Evolutionary conservation across 2,329 filamentous ascomycete genomes (phyloP), one percentile per base, ranked within the genome.

Genomic region (Cordyceps militaris): DNA sequence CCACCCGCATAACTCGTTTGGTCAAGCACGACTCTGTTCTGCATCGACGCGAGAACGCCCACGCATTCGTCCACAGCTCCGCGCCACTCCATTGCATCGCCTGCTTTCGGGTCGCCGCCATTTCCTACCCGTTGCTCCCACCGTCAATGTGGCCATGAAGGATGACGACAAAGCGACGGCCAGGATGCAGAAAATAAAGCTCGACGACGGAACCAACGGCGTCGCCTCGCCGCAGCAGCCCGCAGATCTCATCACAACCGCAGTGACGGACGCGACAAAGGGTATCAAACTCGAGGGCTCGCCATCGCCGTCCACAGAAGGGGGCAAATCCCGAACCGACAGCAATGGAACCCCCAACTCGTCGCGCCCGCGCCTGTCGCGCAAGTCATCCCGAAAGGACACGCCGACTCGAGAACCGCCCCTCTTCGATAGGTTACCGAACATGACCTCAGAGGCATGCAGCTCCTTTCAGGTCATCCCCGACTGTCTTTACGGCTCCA

Each of bases 401-500:
- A 51, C 82, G 59, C 54, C 54, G n/a, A 73, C 80, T 61, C 82
- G 84, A 58, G 79, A 85, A 58, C 79, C 85, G 54, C 78, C 77
- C 56, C 76, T 96, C 11, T 96, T 88, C 70, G 72, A 79, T 66
- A 80, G 96, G 71, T 76, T 93, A 30, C 86, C 89, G 40, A 87
- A 97, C 71, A 85, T 84, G 63, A 96, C 91, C 3, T 74, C 78
- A 36, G 89, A 94, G 65, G 89, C 94, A 4, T 86, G 82, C 64
- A 76, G 79, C 26, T 83, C 84, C 14, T 99, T 99, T 66, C 83
- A 90, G 63, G 78, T 93, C 53, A 91, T 99, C 62, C 77, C 86
- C 54, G 84, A 90, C 65, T 97, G 93, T 72, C 87, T 89, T 34
- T 99, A 99, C 73, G 91, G 89, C 56, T 91, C 91, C 63, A 97